These are phyloP conservation scores for Hippophae rhamnoides DNA, from an alignment of 306 rosid species.

Conservation along the genomic window DNA sequence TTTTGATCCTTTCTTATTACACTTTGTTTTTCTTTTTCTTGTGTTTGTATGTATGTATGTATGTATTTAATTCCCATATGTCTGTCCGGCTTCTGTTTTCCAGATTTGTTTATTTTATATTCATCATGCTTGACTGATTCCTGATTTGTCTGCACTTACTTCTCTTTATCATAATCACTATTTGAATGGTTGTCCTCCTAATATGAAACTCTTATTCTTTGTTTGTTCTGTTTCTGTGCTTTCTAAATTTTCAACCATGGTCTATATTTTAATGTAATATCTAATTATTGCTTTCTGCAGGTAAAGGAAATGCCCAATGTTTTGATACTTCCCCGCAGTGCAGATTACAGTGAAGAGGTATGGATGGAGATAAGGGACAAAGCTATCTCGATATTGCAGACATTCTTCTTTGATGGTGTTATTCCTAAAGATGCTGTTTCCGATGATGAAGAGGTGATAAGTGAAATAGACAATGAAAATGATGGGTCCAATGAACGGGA, in stretches of 20 bases:
- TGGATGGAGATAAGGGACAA: constrained; percentile 99
- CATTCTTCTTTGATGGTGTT: constrained; percentile 73
- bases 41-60: not conserved
- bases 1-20: not conserved
- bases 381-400: constrained; percentile 74
- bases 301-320: constrained; percentile 99
- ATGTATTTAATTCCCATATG: not conserved
- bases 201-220: not conserved
- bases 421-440: constrained; percentile 67
- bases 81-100: too few relatives aligned
- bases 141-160: not conserved
- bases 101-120: too few relatives aligned
- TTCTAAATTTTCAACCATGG: not conserved
- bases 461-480: constrained; percentile 53
- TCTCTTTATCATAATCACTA: not conserved
- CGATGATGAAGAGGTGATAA: constrained; percentile 62
- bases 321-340: constrained; percentile 96
- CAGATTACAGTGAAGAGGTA: constrained; percentile 98
- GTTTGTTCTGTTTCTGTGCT: not conserved
- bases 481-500: constrained; percentile 53
- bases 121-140: not conserved
- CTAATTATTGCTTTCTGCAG: constrained; percentile 38
- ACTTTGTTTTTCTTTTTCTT: not conserved
- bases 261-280: constrained; percentile 1
- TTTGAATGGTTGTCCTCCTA: not conserved